Evolutionary conservation across 2,329 filamentous ascomycete genomes (phyloP).

Genomic region (Nannizziopsis arthrosporioides): DNA sequence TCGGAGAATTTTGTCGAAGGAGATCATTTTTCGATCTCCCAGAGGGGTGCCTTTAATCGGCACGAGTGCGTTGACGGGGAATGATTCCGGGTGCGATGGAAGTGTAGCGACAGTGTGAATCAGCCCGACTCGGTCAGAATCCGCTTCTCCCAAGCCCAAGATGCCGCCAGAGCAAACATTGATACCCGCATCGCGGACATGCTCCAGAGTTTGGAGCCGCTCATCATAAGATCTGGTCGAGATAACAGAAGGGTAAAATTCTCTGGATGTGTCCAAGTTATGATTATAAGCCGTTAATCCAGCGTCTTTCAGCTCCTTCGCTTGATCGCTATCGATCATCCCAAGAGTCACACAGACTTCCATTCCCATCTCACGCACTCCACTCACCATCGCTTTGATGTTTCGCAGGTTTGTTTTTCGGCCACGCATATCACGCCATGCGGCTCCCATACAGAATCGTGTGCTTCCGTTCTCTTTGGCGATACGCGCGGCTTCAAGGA

Average conservation of each 20-base stretch:
- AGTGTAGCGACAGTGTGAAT: slow-evolving; percentile 72
- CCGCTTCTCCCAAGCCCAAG: slow-evolving; percentile 67
- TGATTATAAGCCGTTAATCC: slow-evolving; percentile 89
- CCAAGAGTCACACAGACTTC: slow-evolving; percentile 87
- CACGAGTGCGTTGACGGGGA: slow-evolving; percentile 82
- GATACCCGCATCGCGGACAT: slow-evolving; percentile 76
- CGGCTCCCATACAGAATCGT: slow-evolving; percentile 89
- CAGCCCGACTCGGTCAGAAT: slow-evolving; percentile 68
- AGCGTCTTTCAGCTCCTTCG: slow-evolving; percentile 67
- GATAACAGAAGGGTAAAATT: slow-evolving; percentile 80
- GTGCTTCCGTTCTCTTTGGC: slow-evolving; percentile 78
- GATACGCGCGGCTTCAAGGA: slow-evolving; percentile 62
- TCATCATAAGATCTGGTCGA: slow-evolving; percentile 81
- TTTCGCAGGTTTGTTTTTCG: slow-evolving; percentile 74
- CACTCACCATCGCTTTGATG: slow-evolving; percentile 74
- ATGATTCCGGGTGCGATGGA: slow-evolving; percentile 73
- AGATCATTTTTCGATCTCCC: slow-evolving; percentile 59
- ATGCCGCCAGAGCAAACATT: slow-evolving; percentile 88
- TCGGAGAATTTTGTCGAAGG: slow-evolving; percentile 66
- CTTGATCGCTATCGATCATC: slow-evolving; percentile 77
- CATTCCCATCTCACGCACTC: slow-evolving; percentile 71
- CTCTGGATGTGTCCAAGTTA: slow-evolving; percentile 80
- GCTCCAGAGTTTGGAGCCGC: slow-evolving; percentile 62
- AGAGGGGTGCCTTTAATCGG: slow-evolving; percentile 84
- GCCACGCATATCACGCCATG: slow-evolving; percentile 88